phyloP scores from a whole-genome alignment of 305 asterid genomes.

The Euphrasia arctica region DNA sequence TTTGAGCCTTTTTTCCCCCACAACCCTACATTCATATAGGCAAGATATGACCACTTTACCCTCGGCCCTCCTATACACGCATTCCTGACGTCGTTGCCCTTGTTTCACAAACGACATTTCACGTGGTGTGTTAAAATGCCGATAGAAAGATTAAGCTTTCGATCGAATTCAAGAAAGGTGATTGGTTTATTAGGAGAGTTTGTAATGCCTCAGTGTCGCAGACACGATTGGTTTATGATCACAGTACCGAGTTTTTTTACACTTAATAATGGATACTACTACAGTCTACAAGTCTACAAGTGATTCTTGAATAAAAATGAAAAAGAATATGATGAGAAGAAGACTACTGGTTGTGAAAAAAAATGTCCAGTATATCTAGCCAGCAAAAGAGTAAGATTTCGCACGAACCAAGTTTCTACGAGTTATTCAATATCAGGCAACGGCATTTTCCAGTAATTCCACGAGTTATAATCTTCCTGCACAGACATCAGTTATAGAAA shows the following conservation, averaged over 20 bases:
- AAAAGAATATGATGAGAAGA: constrained; percentile 26
- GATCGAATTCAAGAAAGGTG: constrained; percentile 20
- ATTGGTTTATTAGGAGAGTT: constrained; percentile 2
- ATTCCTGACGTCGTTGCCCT: not conserved
- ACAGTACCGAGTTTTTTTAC: constrained; percentile 30
- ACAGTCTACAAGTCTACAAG: too few relatives aligned
- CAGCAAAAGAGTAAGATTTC: constrained; percentile 9
- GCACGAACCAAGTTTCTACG: constrained; percentile 31
- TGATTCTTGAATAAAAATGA: constrained; percentile 16
- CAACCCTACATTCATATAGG: not conserved
- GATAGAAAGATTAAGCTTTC: not conserved
- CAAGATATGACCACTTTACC: not conserved
- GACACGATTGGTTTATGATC: constrained; percentile 31
- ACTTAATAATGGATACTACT: constrained; percentile 17
- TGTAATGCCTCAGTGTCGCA: constrained; percentile 25
- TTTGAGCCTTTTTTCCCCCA: not conserved
- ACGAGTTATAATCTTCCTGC: constrained; percentile 88
- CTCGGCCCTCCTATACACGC: not conserved
- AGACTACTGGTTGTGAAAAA: constrained; percentile 33
- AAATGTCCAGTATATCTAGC: constrained; percentile 34
- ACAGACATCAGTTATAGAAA: constrained; percentile 1
- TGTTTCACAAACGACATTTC: not conserved
- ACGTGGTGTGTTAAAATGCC: not conserved
- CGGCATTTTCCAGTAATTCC: constrained; percentile 92
- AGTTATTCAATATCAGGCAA: constrained; percentile 52